Evolutionary conservation across 306 rosid genomes (phyloP), one percentile per base, ranked within the genome.

Genomic region (Castanea sativa): DNA sequence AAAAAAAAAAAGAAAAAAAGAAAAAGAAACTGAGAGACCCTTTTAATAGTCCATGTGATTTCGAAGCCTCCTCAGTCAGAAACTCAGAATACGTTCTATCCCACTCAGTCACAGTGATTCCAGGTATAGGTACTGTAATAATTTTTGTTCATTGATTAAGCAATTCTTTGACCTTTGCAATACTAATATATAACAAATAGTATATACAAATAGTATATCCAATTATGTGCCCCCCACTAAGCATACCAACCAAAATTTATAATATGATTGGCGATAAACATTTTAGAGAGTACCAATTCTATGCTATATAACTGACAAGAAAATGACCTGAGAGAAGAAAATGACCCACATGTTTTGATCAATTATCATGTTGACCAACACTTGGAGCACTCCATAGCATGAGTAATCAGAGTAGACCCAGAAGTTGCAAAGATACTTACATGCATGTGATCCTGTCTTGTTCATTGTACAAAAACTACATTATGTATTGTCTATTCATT

Each of bases 211-310:
- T 35, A n/a, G 72, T 35, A 6, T 33, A 18, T 67, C 23, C 7
- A 57, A 63, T 23, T 59, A 61, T 61, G 78, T 71, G 85, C 68
- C 52, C 25, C 55, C 83, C 83, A 80, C 78, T 65, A 65, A 55
- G 69, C 70, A 38, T 53, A 63, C 73, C 78, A 65, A 55, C 69
- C 58, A 55, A 32, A 76, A 38, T 20, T 58, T 53, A 16, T 76
- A 81, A 61, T 43, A 70, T 38, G 43, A 25, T 78, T 20, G 35
- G 38, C n/a, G 51, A 71, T 71, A 52, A 12, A 52, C 13, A 19
- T 57, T 69, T 19, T 29, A 56, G 2, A 69, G 56, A 53, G 73
- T 35, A 78, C 35, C 27, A 63, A 51, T 21, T 45, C 69, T 25
- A 1, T 32, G 51, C 27, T 33, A 9, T 18, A n/a, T 59, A 2